Evolutionary conservation across 305 asterid genomes (phyloP).

Genomic region (Andrographis paniculata): DNA sequence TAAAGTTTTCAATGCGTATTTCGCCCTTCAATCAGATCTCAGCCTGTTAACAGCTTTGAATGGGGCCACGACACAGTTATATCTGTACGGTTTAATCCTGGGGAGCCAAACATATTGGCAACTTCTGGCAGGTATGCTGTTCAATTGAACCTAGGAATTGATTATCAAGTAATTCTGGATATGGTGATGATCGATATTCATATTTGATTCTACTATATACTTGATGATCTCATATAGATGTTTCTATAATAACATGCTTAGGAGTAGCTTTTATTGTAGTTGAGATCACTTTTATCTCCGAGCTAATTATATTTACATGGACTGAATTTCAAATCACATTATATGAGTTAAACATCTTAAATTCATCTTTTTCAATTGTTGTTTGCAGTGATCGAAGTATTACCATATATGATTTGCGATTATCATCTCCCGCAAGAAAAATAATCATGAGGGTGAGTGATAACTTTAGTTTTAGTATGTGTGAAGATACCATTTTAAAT

Average conservation of each 20-base stretch:
- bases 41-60: constrained; percentile 76
- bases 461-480: background rate
- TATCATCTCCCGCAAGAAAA: constrained; percentile 77
- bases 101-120: constrained; percentile 81
- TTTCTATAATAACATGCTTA: constrained; percentile 1
- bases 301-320: constrained; percentile 8
- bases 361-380: constrained; percentile 14
- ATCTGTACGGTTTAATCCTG: constrained; percentile 92
- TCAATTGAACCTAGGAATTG: constrained; percentile 13
- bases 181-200: constrained; percentile 5
- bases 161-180: too few relatives aligned
- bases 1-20: constrained; percentile 9
- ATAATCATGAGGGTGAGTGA: constrained; percentile 68
- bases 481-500: too few relatives aligned
- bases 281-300: constrained; percentile 1
- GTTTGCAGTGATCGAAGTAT: constrained; percentile 88
- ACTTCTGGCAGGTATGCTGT: constrained; percentile 71
- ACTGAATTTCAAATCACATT: constrained; percentile 11
- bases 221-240: too few relatives aligned
- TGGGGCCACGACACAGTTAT: constrained; percentile 71
- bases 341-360: constrained; percentile 11
- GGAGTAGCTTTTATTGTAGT: too few relatives aligned
- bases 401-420: constrained; percentile 65
- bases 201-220: too few relatives aligned
- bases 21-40: constrained; percentile 54